Evolutionary conservation across 1,284 basidiomycete species (phyloP), one percentile per base, ranked within the genome.

Genomic region (Pascua guehoae): DNA sequence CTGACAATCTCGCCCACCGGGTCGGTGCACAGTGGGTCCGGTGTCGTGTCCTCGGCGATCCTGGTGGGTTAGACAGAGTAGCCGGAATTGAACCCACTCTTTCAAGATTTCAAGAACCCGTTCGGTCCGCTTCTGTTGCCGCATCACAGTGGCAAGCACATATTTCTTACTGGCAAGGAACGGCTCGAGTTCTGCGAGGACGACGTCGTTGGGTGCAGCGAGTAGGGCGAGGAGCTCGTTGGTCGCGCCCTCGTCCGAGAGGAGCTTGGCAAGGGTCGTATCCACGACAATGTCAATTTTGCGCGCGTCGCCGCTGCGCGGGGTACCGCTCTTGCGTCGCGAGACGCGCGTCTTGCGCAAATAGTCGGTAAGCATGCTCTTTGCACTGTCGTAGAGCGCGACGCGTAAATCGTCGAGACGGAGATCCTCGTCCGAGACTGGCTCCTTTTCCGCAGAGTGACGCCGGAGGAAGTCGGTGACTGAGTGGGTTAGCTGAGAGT

Each of bases 191-290:
- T 91, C 88, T 2, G 78, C 66, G 0, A 88, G 64, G 0, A 85
- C 79, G 49, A 88, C 80, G 58, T 81, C 75, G 64, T 86, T 84
- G 1, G 83, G 79, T 39, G 81, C 81, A 38, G 83, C 80, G 7
- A 92, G 75, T 4, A 91, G 78, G 2, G 79, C 77, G 39, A 84
- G 81, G 14, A 91, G 79, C 49, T 88, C 87, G 12, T 81, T 73
- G 1, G 82, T 83, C 57, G 84, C 84, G 43, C 83, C 82, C n/a
- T 79, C 77, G 56, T 84, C 80, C 0, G 86, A 84, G 32, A 87
- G 84, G 9, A 94, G 78, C 67, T 88, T 88, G 15, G 84, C 86
- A 0, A 94, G 82, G 0, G 88, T 85, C 0, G 90, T 93, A 66
- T 94, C 91, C 24, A 94, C 84, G 41, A 88, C 78, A 41, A 74